A percentile compares a stretch with the other conserved stretches of the same genome.
phyloP scores from a whole-genome alignment of 352 stramenopile species.

The Phytophthora syringae region DNA sequence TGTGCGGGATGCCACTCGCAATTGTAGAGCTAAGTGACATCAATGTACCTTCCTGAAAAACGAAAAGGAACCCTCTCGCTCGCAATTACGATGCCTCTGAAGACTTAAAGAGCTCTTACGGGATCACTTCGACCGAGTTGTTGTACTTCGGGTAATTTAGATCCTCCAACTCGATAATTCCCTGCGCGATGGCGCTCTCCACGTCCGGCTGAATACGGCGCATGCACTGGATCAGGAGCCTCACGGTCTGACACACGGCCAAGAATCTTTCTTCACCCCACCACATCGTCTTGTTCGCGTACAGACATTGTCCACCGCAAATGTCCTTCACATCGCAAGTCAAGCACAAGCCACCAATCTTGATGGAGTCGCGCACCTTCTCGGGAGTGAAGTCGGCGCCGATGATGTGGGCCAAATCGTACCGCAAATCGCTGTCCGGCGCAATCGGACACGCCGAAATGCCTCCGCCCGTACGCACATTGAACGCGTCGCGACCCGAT shows the following conservation, averaged over 20 bases:
- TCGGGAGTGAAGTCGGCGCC: constrained; percentile 37
- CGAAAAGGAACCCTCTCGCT: too few species aligned
- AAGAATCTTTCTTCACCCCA: constrained; percentile 47
- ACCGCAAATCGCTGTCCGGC: constrained; percentile 34
- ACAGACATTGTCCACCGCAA: constrained; percentile 44
- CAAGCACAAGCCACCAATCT: constrained; percentile 35
- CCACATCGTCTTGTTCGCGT: constrained; percentile 55
- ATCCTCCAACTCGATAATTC: constrained; percentile 43
- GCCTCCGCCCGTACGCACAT: constrained; percentile 40
- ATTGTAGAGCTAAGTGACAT: too few species aligned
- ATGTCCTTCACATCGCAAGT: constrained; percentile 46
- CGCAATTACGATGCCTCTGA: too few species aligned
- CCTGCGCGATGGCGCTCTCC: constrained; percentile 35
- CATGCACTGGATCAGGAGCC: constrained; percentile 47
- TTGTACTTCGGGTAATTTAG: constrained; percentile 49
- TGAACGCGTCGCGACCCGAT: constrained; percentile 42
- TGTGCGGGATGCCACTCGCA: too few species aligned
- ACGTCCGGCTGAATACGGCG: constrained; percentile 38
- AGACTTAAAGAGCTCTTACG: too few species aligned
- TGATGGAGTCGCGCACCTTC: constrained; percentile 33
- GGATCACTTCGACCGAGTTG: constrained; percentile 48
- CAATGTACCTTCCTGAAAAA: too few species aligned
- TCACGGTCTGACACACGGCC: constrained; percentile 41
- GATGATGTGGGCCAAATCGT: constrained; percentile 37
- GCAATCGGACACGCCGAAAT: constrained; percentile 46